Evolutionary conservation across 345 rosid genomes (phyloP), one percentile per base, ranked within the genome.

Genomic region (Sonneratia caseolaris): DNA sequence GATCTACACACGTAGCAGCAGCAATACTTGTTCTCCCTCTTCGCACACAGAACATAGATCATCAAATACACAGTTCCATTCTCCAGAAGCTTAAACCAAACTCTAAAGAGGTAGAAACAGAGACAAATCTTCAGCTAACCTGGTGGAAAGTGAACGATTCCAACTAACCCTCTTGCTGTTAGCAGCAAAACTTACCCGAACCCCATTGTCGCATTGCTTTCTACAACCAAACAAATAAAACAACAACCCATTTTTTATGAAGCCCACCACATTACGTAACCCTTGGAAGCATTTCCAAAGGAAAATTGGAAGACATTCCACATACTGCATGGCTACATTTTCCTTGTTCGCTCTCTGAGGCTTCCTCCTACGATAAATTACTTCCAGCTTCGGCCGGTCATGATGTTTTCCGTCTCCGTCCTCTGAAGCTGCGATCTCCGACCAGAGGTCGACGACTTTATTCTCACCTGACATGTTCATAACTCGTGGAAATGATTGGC

Each of bases 1-100:
- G 80, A 73, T 82, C 76, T 36, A 81, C 81, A 73, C 82, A 83
- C 71, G 89, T 88, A 37, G 71, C 79, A 55, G 84, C 88, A n/a
- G 92, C 97, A 69, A 95, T 84, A 76, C 99, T 92, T 71, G 86
- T 84, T 72, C 99, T 84, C 82, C 97, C 99, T 79, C 97, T 92
- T 68, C 72, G 76, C 22, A 79, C 64, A 16, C 69, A 84, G 71
- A 66, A 84, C 68, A 68, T 36, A 35, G 77, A 74, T 36, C 32
- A 47, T 32, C 21, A 64, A 14, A 24, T 27, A 79, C 47, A n/a
- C 32, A 55, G 14, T 7, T n/a, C 15, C 62, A 8, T 22, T 22
- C 32, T 5, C 15, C 35, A 32, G 42, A 51, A 71, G 37, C 48
- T 70, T 42, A 48, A 21, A 13, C 32, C 19, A 16, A 21, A 42